Percentiles rank a stretch among this genome's conserved stretches.
Evolutionary conservation across 2,329 filamentous ascomycete species (phyloP).

Genomic region (Plectosphaerella plurivora): DNA sequence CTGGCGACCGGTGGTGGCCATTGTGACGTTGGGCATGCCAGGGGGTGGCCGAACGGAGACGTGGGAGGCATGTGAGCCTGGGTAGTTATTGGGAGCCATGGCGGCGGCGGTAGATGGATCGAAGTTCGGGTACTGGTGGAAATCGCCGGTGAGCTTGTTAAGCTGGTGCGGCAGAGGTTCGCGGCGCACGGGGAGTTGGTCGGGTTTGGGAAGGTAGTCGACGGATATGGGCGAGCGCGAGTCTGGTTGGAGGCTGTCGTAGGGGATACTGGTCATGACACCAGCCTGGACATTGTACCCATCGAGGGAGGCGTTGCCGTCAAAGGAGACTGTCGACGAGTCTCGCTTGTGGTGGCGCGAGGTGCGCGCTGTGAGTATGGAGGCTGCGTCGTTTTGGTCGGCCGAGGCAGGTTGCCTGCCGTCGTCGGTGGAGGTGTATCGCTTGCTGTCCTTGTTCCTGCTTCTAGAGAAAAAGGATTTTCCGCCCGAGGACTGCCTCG

Average conservation of each 20-base stretch:
- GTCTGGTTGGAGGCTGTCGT: slow-evolving; percentile 65
- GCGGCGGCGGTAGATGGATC: slow-evolving; percentile 43
- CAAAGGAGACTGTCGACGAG: slow-evolving; percentile 68
- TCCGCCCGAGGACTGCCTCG: slow-evolving; percentile 70
- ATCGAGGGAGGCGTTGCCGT: slow-evolving; percentile 61
- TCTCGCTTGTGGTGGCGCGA: slow-evolving; percentile 75
- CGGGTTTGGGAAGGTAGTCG: slow-evolving; percentile 66
- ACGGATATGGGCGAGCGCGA: slow-evolving; percentile 66
- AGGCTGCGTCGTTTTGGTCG: slow-evolving; percentile 55
- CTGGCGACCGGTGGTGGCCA: slow-evolving; percentile 67
- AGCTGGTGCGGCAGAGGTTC: slow-evolving; percentile 80
- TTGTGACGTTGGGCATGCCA: slow-evolving; percentile 59
- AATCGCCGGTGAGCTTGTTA: slow-evolving; percentile 73
- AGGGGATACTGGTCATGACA: slow-evolving; percentile 83
- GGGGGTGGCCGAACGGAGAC: slow-evolving; percentile 42
- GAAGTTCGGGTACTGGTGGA: slow-evolving; percentile 81
- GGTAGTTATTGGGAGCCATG: background rate
- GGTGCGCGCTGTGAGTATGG: slow-evolving; percentile 60
- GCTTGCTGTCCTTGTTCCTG: slow-evolving; percentile 71
- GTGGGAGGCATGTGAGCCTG: background rate
- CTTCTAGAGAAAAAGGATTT: slow-evolving; percentile 86
- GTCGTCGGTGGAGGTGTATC: slow-evolving; percentile 53
- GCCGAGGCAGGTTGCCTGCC: slow-evolving; percentile 48
- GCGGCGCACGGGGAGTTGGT: slow-evolving; percentile 58
- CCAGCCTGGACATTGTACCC: slow-evolving; percentile 73